Base-by-base conservation (phyloP, 2,329 filamentous ascomycete species). In the Fusarium sp. region DNA sequence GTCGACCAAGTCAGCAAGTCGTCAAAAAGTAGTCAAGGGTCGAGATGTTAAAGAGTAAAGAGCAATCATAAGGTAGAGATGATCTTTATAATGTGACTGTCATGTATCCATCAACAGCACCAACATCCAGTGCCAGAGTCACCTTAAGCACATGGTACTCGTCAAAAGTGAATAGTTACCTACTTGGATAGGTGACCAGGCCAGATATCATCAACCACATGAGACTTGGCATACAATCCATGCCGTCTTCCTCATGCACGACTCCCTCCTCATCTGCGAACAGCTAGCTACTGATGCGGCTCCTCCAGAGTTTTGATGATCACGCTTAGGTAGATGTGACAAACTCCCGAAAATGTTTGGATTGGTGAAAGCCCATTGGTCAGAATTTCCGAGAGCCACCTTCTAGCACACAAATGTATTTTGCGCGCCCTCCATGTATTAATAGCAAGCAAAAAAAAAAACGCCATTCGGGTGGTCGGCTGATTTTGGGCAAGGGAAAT, bases 281-380 rank as follows among this genome's bases (percentile, higher is more conserved):
- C 50, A 29, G 13, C 50, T 36, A 23, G 20, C 20, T 23, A 27
- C 49, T 34, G 18, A 53, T 53, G 50, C 50, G 31, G 31, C 50
- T 54, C 50, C 8, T 49, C 42, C 10, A 11, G 25, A 49, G 5
- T 46, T 46, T 46, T 46, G 29, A 14, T 46, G 14, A 46, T 27
- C 42, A 46, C 42, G 20, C 49, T 34, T 6, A 11, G 31, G 14
- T 6, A 11, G 31, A 20, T 7, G 25, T 34, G 13, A 16, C 13
- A 16, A 44, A 44, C 31, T 49, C 16, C 40, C 29, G 29, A 58
- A 58, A 20, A 16, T 29, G 27, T 20, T 23, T 16, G 10, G 11
- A 25, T 36, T 50, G 42, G 20, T 50, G 56, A 58, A 50, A 58
- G 57, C 14, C 57, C 13, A 59, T 59, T 59, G 44, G 57, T 14